Base-by-base conservation (phyloP, 2,329 filamentous ascomycete genomes). In the Pseudopithomyces chartarum region DNA sequence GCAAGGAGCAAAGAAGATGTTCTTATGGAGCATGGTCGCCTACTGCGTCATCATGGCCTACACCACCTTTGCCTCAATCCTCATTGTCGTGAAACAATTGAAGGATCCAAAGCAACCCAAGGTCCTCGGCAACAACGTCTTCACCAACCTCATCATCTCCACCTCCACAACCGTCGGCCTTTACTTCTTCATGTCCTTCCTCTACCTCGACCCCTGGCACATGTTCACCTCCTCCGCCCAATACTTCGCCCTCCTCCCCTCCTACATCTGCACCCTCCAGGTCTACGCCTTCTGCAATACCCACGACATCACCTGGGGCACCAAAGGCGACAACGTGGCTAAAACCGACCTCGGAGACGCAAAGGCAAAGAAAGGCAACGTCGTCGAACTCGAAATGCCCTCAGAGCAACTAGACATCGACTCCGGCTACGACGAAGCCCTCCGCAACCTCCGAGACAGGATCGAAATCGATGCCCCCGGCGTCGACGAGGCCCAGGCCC, bases 211-310 rank as follows among this genome's bases (percentile, higher is more conserved):
- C 67, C 95, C 95, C 0, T 99, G 95, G 95, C 95, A 99, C 81
- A 95, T 99, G 90, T 90, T 99, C 79, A 99, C 95, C 12, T 94
- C 89, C 0, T 88, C 91, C 0, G 86, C 84, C 0, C 93, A 97
- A 75, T 99, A 99, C 81, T 97, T 99, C 74, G 84, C 93, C 45
- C 87, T 99, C 23, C 83, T 99, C 34, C 95, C 95, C 0, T 89
- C 84, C 38, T 99, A 98, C 80, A 96, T 99, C 77, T 98, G 95
- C 81, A 98, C 92, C 0, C 84, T 99, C 2, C 95, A 99, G 77
- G 92, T 98, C 19, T 99, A 99, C 78, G 95, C 95, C 42, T 99
- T 99, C 78, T 98, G 95, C 82, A 99, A 99, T 80, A 96, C 94
- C 0, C 95, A 99, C 84, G 95, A 99, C 74, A 92, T 99, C 19